A percentile compares a stretch with the other conserved stretches of the same genome.
Conservation (phyloP, 441 rosid species). For the Gossypium davidsonii region DNA sequence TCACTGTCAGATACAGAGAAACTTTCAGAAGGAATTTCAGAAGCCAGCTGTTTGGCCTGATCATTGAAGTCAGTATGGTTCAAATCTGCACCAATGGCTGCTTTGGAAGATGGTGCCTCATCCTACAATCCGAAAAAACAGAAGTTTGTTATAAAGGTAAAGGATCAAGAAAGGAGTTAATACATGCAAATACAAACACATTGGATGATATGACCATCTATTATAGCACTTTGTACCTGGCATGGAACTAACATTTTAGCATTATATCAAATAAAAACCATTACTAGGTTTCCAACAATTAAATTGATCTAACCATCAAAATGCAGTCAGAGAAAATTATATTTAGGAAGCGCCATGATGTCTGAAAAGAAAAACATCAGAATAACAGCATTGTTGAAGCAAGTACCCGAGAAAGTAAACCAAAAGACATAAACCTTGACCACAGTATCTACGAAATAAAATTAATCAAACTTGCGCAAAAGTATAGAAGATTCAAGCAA, state of each 20-base stretch:
- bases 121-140: slow-evolving; percentile 39
- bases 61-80: slow-evolving; percentile 33
- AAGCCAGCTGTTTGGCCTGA: slow-evolving; percentile 33
- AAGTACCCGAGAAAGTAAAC: neutral
- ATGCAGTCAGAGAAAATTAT: neutral
- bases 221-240: neutral
- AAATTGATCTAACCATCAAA: neutral
- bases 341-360: neutral
- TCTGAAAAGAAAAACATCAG: neutral
- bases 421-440: neutral
- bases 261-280: neutral
- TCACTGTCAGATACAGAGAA: slow-evolving; percentile 33
- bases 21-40: slow-evolving; percentile 35
- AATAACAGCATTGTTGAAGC: neutral
- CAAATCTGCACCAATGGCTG: slow-evolving; percentile 32
- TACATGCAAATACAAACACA: neutral
- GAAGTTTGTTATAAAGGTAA: neutral
- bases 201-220: neutral
- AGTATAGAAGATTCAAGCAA: neutral
- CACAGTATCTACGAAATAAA: neutral
- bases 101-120: slow-evolving; percentile 40
- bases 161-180: neutral
- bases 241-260: neutral
- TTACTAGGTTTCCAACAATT: neutral
- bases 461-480: neutral